A percentile compares a stretch with the other conserved stretches of the same genome.
phyloP scores from a whole-genome alignment of 2,329 filamentous ascomycete genomes.

The Leptographium flavum region DNA sequence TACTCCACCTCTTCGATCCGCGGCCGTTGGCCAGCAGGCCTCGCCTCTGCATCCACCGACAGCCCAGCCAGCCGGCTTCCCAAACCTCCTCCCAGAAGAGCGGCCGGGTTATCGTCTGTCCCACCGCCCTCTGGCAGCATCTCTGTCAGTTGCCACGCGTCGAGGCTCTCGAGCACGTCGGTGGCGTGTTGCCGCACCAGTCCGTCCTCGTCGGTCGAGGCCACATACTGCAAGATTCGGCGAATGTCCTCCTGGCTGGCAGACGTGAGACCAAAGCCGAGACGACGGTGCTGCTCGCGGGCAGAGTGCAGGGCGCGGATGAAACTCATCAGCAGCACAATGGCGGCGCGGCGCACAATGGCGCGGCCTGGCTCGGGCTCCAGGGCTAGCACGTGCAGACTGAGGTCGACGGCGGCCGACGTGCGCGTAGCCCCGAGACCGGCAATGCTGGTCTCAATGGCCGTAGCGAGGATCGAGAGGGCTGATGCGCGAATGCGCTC shows the following conservation, averaged over 20 bases:
- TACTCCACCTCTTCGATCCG: conserved; percentile 12
- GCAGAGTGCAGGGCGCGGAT: conserved; percentile 43
- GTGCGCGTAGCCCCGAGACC: conserved; percentile 39
- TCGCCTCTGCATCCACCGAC: conserved; percentile 3
- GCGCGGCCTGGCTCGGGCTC: conserved; percentile 46
- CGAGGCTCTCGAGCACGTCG: conserved; percentile 52
- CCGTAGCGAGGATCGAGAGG: conserved; percentile 46
- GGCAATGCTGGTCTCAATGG: conserved; percentile 44
- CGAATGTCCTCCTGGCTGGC: conserved; percentile 46
- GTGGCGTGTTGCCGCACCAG: conserved; percentile 52
- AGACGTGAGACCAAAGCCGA: conserved; percentile 40
- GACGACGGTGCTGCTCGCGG: conserved; percentile 26
- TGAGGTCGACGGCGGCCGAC: conserved; percentile 46
- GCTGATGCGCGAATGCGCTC: conserved; percentile 56
- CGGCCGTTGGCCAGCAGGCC: not conserved
- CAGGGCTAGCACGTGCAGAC: conserved; percentile 45
- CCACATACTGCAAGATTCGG: conserved; percentile 48
- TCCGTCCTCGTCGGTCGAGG: conserved; percentile 50
- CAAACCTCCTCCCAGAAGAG: no score
- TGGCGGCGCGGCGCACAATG: conserved; percentile 53
- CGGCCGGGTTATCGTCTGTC: not conserved
- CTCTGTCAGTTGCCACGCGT: conserved; percentile 39
- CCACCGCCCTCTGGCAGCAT: conserved; percentile 10
- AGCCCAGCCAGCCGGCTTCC: conserved; percentile 30
- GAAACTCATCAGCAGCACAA: conserved; percentile 47